Evolutionary conservation across 176 grass and related monocot genomes (phyloP).

Genomic region (Ananas comosus): DNA sequence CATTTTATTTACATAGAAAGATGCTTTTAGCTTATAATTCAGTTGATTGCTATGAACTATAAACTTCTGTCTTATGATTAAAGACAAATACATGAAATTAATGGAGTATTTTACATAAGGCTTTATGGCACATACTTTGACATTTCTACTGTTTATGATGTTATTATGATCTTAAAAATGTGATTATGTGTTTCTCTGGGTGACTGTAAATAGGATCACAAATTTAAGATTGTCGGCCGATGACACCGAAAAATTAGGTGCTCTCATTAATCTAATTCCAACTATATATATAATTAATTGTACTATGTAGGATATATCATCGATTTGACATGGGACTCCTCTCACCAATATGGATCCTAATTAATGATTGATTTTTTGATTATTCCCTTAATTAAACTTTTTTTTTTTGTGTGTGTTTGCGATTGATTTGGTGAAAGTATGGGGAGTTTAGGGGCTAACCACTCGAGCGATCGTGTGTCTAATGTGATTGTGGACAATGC

Average conservation of each 20-base stretch:
- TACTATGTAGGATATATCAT: neutral
- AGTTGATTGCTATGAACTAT: too few species aligned
- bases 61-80: too few species aligned
- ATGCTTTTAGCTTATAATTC: too few species aligned
- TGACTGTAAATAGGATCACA: neutral
- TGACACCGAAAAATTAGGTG: slow-evolving; percentile 25
- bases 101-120: too few species aligned
- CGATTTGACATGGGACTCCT: neutral
- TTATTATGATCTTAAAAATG: too few species aligned
- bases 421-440: slow-evolving; percentile 36
- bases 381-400: neutral
- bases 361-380: too few species aligned
- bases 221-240: slow-evolving; percentile 45
- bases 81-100: too few species aligned
- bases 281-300: neutral
- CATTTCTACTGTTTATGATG: too few species aligned
- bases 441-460: slow-evolving; percentile 61
- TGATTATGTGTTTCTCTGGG: too few species aligned
- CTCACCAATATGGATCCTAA: too few species aligned
- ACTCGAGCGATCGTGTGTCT: slow-evolving; percentile 44
- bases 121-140: too few species aligned
- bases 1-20: too few species aligned
- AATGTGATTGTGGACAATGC: slow-evolving; percentile 58
- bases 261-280: neutral
- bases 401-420: neutral